Evolutionary conservation across 1,284 basidiomycete genomes (phyloP).

Genomic region (Malassezia restricta): DNA sequence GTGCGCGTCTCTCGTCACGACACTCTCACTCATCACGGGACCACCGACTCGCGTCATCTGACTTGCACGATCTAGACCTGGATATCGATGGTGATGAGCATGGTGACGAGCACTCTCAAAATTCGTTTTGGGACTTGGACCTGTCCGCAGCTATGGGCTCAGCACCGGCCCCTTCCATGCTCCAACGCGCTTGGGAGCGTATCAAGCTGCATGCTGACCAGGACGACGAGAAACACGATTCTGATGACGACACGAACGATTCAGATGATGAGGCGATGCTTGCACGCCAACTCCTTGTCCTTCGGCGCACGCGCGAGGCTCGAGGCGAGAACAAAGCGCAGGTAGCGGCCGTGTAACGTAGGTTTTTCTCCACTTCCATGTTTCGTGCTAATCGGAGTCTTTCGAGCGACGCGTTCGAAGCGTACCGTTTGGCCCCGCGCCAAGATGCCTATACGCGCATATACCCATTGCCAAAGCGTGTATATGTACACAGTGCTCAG

Average conservation of each 20-base stretch:
- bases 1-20: constrained; percentile 16
- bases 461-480: background rate
- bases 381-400: constrained; percentile 1
- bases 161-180: background rate
- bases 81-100: background rate
- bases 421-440: background rate
- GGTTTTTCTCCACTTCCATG: background rate
- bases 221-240: background rate
- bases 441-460: background rate
- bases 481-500: background rate
- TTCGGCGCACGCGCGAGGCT: background rate
- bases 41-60: background rate
- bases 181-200: constrained; percentile 3
- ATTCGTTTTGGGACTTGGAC: constrained; percentile 7
- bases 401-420: background rate
- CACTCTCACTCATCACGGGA: constrained; percentile 6
- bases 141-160: background rate
- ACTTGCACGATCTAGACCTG: background rate
- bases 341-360: background rate
- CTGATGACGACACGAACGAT: background rate
- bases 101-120: background rate
- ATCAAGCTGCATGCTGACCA: background rate
- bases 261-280: background rate
- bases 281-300: constrained; percentile 6
- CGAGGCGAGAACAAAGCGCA: background rate